phyloP scores from a whole-genome alignment of 768 basidiomycete species.

The Termitomyces sp. region DNA sequence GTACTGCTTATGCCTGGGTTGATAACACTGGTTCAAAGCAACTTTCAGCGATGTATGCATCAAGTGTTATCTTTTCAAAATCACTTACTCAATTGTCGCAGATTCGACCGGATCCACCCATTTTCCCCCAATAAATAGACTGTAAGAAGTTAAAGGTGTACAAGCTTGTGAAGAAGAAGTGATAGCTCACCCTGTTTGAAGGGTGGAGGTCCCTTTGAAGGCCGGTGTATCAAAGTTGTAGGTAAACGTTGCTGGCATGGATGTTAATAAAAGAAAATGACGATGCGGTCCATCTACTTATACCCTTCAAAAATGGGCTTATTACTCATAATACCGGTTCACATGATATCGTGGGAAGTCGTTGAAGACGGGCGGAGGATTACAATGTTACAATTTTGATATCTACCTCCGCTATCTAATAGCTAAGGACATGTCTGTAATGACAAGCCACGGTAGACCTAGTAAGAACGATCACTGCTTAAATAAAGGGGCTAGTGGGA shows the following conservation, averaged over 20 bases:
- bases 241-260: conserved; percentile 32
- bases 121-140: conserved; percentile 57
- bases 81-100: conserved; percentile 51
- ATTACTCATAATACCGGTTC: not conserved
- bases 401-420: no score
- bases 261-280: no score
- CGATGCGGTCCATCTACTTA: not conserved
- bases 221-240: conserved; percentile 47
- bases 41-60: not conserved
- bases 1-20: conserved; percentile 17
- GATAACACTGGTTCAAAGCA: conserved; percentile 9
- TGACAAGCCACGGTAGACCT: no score
- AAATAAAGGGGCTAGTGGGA: no score
- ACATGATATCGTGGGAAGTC: no score
- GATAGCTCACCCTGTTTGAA: conserved; percentile 46
- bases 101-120: conserved; percentile 44
- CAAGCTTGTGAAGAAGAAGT: not conserved
- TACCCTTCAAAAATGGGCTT: not conserved
- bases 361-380: no score
- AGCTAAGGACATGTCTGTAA: no score
- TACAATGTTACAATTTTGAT: no score
- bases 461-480: no score
- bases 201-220: conserved; percentile 52
- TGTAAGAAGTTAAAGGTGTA: not conserved
- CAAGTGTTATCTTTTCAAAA: not conserved